phyloP scores from a whole-genome alignment of 305 asterid species.

The Solanum hybrid region DNA sequence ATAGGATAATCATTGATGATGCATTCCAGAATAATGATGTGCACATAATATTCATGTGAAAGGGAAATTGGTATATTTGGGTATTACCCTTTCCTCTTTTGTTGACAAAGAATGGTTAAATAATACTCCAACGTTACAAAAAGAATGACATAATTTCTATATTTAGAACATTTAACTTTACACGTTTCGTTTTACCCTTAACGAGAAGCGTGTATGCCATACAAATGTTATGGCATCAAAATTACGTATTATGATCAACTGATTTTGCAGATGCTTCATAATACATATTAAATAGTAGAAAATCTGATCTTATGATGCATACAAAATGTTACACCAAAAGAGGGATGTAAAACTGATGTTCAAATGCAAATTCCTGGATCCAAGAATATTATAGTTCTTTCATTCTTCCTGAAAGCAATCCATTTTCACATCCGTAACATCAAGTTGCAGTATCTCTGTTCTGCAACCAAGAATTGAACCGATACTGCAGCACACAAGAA shows the following conservation, averaged over 20 bases:
- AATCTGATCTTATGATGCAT: not conserved
- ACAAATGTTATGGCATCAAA: not conserved
- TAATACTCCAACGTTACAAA: not conserved
- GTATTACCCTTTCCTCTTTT: not conserved
- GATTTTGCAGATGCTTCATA: not conserved
- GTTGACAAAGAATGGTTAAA: not conserved
- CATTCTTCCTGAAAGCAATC: conserved; percentile 50
- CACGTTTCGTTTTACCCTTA: not conserved
- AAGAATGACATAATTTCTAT: not conserved
- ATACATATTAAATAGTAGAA: not conserved
- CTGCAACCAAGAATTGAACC: conserved; percentile 90
- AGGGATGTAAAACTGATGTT: not conserved
- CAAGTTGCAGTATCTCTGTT: conserved; percentile 91
- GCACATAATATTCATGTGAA: not conserved
- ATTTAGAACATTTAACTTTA: not conserved
- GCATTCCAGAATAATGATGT: not conserved
- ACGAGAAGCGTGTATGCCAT: not conserved
- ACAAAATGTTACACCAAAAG: not conserved
- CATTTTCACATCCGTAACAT: conserved; percentile 97
- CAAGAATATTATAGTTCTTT: not conserved
- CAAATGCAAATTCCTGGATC: not conserved
- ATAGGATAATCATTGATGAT: not conserved
- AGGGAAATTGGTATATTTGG: not conserved
- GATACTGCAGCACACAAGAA: conserved; percentile 37
- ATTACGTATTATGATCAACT: not conserved